Conservation (phyloP, 345 rosid genomes). For the Brassica incana region DNA sequence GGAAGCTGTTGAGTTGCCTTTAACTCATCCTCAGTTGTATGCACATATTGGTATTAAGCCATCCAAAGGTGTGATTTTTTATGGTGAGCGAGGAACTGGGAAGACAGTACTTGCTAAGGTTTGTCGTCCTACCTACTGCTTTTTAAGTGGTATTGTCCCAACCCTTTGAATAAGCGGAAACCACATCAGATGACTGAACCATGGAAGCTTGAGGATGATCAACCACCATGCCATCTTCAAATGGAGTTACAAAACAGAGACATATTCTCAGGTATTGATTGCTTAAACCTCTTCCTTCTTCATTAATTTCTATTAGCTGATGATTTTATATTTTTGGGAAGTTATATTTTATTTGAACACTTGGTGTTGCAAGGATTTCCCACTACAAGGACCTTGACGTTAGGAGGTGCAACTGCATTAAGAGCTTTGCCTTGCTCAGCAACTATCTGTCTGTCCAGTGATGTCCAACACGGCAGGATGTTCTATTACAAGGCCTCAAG, state of each 20-base stretch:
- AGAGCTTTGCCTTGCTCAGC: constrained; percentile 96
- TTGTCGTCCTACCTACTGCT: neutral
- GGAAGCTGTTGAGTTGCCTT: constrained; percentile 99
- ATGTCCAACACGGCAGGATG: constrained; percentile 80
- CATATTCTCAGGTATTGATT: neutral
- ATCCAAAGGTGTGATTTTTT: constrained; percentile 95
- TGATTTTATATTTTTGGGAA: neutral
- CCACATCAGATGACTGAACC: neutral
- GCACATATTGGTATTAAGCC: constrained; percentile 98
- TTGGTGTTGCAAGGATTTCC: constrained; percentile 98
- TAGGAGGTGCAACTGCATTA: constrained; percentile 75
- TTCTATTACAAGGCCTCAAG: constrained; percentile 96
- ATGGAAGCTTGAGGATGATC: neutral
- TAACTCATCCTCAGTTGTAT: constrained; percentile 93
- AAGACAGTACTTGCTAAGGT: constrained; percentile 98
- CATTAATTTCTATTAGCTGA: neutral
- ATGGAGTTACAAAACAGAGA: neutral
- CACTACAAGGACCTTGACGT: constrained; percentile 90
- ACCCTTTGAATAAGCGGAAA: neutral
- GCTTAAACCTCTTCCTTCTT: neutral
- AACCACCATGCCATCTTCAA: neutral
- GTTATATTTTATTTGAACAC: constrained; percentile 35
- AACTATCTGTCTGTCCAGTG: constrained; percentile 85
- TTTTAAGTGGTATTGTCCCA: neutral
- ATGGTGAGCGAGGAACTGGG: constrained; percentile 98